Evolutionary conservation across 805 yeast genomes (phyloP), one percentile per base, ranked within the genome.

Genomic region (Saturnispora galanensis): DNA sequence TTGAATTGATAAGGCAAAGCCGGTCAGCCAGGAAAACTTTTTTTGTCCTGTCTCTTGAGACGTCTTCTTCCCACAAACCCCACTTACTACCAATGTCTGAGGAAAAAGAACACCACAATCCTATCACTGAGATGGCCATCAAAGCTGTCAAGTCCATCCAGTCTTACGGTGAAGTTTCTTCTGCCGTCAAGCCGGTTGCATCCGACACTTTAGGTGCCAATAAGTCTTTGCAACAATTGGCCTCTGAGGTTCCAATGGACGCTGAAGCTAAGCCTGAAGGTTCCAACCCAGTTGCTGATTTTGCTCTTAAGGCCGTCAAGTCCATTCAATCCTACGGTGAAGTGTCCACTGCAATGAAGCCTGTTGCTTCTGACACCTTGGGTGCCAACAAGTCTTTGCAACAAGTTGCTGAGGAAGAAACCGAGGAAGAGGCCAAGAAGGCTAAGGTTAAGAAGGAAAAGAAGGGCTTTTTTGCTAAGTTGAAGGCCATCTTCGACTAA

Each of bases 401-500:
- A 26, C 45, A 42, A 15, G 16, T 42, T n/a, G 45, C 40, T 7
- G 38, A 30, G n/a, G 41, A 38, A 38, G 41, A 10, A 9, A 31
- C 39, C 12, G 30, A 41, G 8, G 29, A 42, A 9, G 28, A 29
- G 18, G 38, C 26, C 11, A 31, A n/a, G 5, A 30, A 21, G 26
- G 41, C 10, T 10, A 38, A 38, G 21, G 41, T 33, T 9, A 36
- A 31, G 32, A 42, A 42, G 41, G 41, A 42, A 31, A 42, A 42
- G 45, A 42, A 36, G 17, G 45, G 45, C 10, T 37, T 42, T 29
- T 42, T 42, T 37, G 39, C 45, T 16, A 42, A 42, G 41, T 30
- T 42, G 12, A 42, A 42, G 41, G 33, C 41, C 28, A 29, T 42
- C 21, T 42, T 42, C 17, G 39, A 36, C 9, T 41, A 30, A 35